Evolutionary conservation across 2,329 filamentous ascomycete genomes (phyloP), one percentile per base, ranked within the genome.

Genomic region (Fusarium scirpi): DNA sequence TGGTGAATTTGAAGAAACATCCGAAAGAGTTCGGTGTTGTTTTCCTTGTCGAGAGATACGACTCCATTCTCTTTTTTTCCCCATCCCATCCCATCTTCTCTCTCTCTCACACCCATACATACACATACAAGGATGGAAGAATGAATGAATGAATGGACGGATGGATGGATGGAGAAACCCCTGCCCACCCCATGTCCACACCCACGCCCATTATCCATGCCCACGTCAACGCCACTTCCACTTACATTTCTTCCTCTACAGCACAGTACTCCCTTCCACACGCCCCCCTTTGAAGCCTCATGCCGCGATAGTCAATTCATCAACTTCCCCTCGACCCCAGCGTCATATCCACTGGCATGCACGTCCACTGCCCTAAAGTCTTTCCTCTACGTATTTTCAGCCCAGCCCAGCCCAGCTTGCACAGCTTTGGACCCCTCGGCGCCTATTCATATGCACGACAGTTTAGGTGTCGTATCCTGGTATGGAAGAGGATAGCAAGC

Each of bases 401-500:
- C 65, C 58, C 70, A 56, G 67, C 66, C 27, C 67, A 34, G 32
- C 32, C 34, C 34, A 38, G 34, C 61, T 57, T 63, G 62, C 47
- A 52, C 15, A 57, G 24, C 70, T 67, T 71, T 56, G 70, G 54
- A 54, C 54, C 63, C 67, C 60, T 69, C 66, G 74, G 76, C 76
- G 75, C 74, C 74, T 78, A 78, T 76, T 66, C 70, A 69, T 69
- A 77, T 76, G 76, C 76, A 76, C 68, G 67, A 76, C 70, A 78
- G 71, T 64, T 74, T 60, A 60, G 67, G 59, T 68, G 65, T 60
- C 66, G 51, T 65, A 68, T 58, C 69, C 70, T 60, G 52, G 40
- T 63, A 68, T 49, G 59, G 46, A 54, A 49, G 47, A 66, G 62
- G 54, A 65, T 52, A 34, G 18, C 38, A 38, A 66, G 45, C 43